Base-by-base conservation (phyloP, 2,329 filamentous ascomycete genomes). In the Alternaria metachromatica region DNA sequence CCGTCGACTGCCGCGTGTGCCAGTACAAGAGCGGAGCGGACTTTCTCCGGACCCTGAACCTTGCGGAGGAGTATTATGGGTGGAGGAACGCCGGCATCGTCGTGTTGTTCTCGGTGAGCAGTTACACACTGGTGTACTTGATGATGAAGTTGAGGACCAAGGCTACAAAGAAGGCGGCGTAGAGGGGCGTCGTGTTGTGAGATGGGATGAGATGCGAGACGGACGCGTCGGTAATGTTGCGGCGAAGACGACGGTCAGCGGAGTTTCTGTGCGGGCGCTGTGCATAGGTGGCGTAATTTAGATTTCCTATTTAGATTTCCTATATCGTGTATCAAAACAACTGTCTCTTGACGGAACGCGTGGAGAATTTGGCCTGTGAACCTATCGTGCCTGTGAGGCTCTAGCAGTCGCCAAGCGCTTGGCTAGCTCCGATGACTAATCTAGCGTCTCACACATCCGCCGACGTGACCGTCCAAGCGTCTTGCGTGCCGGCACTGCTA, bases 21-120 rank as follows among this genome's bases (percentile, higher is more conserved):
- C 81, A 87, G 66, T 92, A 87, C 73, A 77, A 75, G 2, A 79
- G 72, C 20, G 89, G 88, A 0, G 82, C 83, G 7, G 88, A 90
- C 60, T 92, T 89, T 66, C 76, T 92, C 3, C 68, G 76, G 2
- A 86, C 83, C 0, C 66, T 92, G 8, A 90, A 91, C 70, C 69
- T 92, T n/a, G 81, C 82, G 2, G 82, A 87, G 7, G 87, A 90
- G 67, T 87, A 83, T 62, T 88, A 88, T 69, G 89, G 88, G 0
- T 92, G 90, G 90, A 83, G 90, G 51, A 84, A 92, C 75, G 87
- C 87, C 0, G 90, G 74, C 0, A 87, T 90, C 45, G 82, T 86
- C 2, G 85, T 84, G 2, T 78, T 87, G 4, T 89, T 89, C 66
- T 84, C 81, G 4, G 66, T 87, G 48, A 85, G 82, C 62, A 85